These are phyloP conservation scores for Fraxinus ornus DNA, from an alignment of 305 asterid species.

Conservation along the genomic window DNA sequence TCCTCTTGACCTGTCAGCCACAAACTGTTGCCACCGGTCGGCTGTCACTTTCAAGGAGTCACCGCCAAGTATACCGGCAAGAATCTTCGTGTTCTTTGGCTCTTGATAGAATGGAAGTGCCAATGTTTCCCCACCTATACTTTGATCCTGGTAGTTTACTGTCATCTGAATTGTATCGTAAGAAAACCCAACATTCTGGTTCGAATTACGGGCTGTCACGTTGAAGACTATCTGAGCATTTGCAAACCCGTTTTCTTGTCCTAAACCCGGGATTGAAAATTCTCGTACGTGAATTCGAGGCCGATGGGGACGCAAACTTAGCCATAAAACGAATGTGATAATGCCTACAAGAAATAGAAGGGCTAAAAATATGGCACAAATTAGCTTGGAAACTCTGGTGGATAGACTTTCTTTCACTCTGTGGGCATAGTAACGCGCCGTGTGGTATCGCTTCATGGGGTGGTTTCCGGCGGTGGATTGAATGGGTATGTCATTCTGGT, in stretches of 20 bases:
- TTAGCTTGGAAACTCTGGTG: slow-evolving; percentile 65
- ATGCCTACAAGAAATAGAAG: slow-evolving; percentile 63
- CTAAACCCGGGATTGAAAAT: slow-evolving; percentile 59
- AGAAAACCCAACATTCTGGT: slow-evolving; percentile 59
- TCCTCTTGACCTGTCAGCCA: slow-evolving; percentile 30
- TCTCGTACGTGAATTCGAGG: slow-evolving; percentile 63
- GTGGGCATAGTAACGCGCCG: slow-evolving; percentile 79
- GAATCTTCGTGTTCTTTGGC: slow-evolving; percentile 43
- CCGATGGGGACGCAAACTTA: slow-evolving; percentile 84
- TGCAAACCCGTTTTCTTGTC: slow-evolving; percentile 41
- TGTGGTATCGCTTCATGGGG: slow-evolving; percentile 56
- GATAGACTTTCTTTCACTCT: slow-evolving; percentile 80
- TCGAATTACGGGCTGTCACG: slow-evolving; percentile 62
- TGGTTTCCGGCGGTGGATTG: slow-evolving; percentile 29
- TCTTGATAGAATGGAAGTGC: slow-evolving; percentile 60
- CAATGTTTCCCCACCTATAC: slow-evolving; percentile 43
- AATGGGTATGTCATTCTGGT: slow-evolving; percentile 35
- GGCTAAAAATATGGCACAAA: slow-evolving; percentile 59
- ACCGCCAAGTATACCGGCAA: slow-evolving; percentile 40
- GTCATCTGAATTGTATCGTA: slow-evolving; percentile 54
- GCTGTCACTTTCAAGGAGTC: slow-evolving; percentile 31
- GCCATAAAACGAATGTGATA: slow-evolving; percentile 76
- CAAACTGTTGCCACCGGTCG: slow-evolving; percentile 15
- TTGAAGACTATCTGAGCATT: slow-evolving; percentile 50
- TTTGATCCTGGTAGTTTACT: slow-evolving; percentile 41